A percentile compares a stretch with the other conserved stretches of the same genome.
Conservation (phyloP, 352 stramenopile species). For the Lagenidium sp. region DNA sequence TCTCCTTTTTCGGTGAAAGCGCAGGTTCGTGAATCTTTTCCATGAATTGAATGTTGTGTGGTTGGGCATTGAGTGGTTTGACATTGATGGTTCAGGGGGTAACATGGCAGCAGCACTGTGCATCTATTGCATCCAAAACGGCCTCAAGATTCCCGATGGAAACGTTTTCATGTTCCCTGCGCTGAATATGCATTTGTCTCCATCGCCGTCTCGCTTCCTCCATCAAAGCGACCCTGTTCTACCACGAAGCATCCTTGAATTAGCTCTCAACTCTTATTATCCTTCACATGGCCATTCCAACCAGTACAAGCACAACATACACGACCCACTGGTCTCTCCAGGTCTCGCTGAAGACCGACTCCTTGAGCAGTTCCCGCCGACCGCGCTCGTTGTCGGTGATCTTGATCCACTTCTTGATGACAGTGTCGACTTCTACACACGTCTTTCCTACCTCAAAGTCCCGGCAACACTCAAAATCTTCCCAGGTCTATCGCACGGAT, state of each 20-base stretch:
- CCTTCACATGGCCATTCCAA: slow-evolving; percentile 72
- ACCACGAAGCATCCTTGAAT: slow-evolving; percentile 68
- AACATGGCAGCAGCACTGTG: slow-evolving; percentile 83
- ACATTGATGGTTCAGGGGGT: slow-evolving; percentile 29
- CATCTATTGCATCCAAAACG: slow-evolving; percentile 77
- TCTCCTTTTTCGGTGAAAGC: slow-evolving; percentile 80
- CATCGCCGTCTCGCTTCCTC: slow-evolving; percentile 80
- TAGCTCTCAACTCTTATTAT: slow-evolving; percentile 82
- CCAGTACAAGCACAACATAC: slow-evolving; percentile 86
- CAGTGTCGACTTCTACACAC: slow-evolving; percentile 87
- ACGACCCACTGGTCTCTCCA: slow-evolving; percentile 81
- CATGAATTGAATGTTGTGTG: background rate
- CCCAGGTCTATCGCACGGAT: slow-evolving; percentile 74
- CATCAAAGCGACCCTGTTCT: slow-evolving; percentile 85
- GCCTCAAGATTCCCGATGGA: slow-evolving; percentile 53
- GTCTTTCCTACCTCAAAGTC: slow-evolving; percentile 70
- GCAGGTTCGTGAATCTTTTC: slow-evolving; percentile 30
- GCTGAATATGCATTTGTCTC: slow-evolving; percentile 82
- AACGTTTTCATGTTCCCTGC: slow-evolving; percentile 89
- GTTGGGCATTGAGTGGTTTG: background rate
- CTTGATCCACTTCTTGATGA: slow-evolving; percentile 84
- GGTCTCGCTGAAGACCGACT: slow-evolving; percentile 69
- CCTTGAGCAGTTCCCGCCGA: slow-evolving; percentile 72
- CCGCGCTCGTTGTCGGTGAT: slow-evolving; percentile 76
- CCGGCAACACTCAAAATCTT: slow-evolving; percentile 80